phyloP scores from a whole-genome alignment of 495 filamentous ascomycete genomes.

The Aspergillus indologenus region DNA sequence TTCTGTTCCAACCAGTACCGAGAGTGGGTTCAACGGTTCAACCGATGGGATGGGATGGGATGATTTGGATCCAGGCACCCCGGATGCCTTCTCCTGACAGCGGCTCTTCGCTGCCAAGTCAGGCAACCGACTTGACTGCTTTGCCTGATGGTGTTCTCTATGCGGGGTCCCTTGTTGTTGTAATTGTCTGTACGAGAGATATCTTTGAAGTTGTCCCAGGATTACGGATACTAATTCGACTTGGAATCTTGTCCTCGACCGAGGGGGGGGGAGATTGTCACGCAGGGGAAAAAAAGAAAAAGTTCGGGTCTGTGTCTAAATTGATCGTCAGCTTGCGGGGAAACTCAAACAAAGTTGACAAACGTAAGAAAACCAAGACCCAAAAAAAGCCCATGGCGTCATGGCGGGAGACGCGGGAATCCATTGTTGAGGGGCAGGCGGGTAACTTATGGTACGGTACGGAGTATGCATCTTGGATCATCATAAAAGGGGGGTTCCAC shows the following conservation, averaged over 20 bases:
- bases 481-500: slow-evolving; percentile 4
- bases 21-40: neutral
- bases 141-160: neutral
- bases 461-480: neutral
- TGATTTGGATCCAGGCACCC: slow-evolving; percentile 7
- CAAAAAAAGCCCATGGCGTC: slow-evolving; percentile 19
- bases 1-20: neutral
- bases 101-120: neutral
- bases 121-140: neutral
- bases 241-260: neutral
- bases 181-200: neutral
- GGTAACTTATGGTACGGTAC: slow-evolving; percentile 14
- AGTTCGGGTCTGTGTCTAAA: neutral
- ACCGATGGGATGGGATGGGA: no score
- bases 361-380: slow-evolving; percentile 3
- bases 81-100: slow-evolving; percentile 8
- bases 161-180: neutral
- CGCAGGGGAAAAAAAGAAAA: neutral
- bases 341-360: slow-evolving; percentile 10
- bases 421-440: slow-evolving; percentile 2
- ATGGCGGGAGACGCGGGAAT: slow-evolving; percentile 11
- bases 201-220: neutral
- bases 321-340: slow-evolving; percentile 21
- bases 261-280: neutral
- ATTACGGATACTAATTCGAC: neutral